phyloP scores from a whole-genome alignment of 2,329 filamentous ascomycete species.

The Berkeleyomyces basicola region DNA sequence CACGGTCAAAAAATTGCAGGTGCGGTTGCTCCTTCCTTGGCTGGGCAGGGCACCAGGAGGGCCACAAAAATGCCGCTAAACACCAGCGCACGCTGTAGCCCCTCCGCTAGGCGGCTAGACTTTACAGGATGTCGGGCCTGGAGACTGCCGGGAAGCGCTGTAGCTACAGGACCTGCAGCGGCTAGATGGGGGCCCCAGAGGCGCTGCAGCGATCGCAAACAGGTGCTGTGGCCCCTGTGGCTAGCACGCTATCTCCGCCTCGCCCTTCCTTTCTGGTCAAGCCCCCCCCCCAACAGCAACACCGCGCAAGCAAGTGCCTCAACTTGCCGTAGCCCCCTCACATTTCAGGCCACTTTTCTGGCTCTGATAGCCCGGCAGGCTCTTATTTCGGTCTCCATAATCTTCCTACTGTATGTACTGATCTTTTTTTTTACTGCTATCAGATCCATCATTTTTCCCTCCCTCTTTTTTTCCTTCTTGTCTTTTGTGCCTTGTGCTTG shows the following conservation, averaged over 20 bases:
- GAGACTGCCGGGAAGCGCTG: neutral
- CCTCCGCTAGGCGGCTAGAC: neutral
- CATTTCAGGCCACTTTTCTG: slow-evolving; percentile 6
- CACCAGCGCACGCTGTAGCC: neutral
- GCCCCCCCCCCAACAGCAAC: neutral
- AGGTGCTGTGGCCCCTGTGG: neutral
- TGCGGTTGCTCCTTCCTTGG: slow-evolving; percentile 8
- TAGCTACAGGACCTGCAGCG: neutral
- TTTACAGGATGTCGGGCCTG: neutral
- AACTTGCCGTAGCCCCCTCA: slow-evolving; percentile 2
- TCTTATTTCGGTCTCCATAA: neutral
- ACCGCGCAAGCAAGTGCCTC: slow-evolving; percentile 4
- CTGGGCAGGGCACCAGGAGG: neutral
- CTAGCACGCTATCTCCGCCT: neutral
- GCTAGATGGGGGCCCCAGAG: neutral
- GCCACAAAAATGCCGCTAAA: neutral
- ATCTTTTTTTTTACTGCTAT: slow-evolving; percentile 1
- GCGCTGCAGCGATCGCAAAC: neutral
- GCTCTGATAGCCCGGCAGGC: neutral
- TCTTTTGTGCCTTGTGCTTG: slow-evolving; percentile 1
- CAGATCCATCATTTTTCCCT: slow-evolving; percentile 3
- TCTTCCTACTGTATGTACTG: neutral
- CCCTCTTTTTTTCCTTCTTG: neutral
- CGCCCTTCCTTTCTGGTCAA: slow-evolving; percentile 12
- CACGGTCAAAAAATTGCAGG: neutral